These are phyloP conservation scores for Polyplosphaeria fusca DNA, from an alignment of 495 filamentous ascomycete species.

Conservation along the genomic window DNA sequence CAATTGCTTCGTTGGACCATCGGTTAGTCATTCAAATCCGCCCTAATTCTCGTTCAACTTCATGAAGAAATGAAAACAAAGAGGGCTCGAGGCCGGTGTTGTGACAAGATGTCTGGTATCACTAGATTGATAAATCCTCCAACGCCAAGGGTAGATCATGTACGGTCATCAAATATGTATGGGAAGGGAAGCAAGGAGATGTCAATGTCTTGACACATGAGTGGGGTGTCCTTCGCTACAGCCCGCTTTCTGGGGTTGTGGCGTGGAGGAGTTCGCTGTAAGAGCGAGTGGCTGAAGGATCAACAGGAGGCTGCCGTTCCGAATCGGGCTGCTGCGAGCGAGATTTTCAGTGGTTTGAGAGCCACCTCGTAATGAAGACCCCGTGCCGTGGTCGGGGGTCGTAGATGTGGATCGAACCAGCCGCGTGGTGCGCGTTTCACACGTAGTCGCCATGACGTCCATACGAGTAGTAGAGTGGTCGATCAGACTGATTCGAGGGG, in stretches of 20 bases:
- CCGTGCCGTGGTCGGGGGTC: too few species aligned
- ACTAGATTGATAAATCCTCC: conserved; percentile 10
- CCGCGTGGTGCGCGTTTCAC: background rate
- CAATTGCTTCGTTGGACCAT: too few species aligned
- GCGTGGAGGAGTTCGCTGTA: background rate
- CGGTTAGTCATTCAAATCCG: too few species aligned
- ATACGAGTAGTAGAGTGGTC: conserved; percentile 15
- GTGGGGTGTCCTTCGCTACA: conserved; percentile 4
- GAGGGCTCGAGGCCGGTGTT: conserved; percentile 14
- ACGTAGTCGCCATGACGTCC: conserved; percentile 1
- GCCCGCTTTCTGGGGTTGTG: background rate
- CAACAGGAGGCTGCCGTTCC: background rate
- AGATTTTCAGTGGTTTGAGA: background rate
- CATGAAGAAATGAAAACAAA: too few species aligned
- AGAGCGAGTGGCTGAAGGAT: conserved; percentile 1
- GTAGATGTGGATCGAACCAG: too few species aligned
- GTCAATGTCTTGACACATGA: conserved; percentile 10
- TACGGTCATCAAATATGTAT: conserved; percentile 17
- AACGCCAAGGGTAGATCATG: conserved; percentile 6
- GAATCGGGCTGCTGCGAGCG: background rate
- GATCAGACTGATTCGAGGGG: conserved; percentile 8
- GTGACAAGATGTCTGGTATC: conserved; percentile 32
- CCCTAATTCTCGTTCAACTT: too few species aligned
- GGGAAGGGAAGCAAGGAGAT: conserved; percentile 12
- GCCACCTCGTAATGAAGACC: background rate